Conservation (phyloP, 1,284 basidiomycete genomes). For the Earliella scabrosa region DNA sequence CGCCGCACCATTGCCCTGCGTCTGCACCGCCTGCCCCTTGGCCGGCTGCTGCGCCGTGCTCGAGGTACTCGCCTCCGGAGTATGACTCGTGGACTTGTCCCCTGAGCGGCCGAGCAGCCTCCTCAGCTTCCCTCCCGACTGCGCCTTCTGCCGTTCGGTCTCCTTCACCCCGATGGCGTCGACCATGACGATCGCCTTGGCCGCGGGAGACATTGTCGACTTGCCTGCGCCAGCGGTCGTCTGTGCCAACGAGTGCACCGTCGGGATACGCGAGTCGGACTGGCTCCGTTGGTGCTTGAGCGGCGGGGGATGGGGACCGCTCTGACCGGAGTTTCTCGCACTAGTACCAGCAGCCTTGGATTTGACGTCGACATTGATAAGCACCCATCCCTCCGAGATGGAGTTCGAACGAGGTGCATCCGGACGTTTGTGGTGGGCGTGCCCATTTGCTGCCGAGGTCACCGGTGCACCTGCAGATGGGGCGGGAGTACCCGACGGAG, state of each 20-base stretch:
- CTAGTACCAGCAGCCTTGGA: slow-evolving; percentile 6
- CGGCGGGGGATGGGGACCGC: slow-evolving; percentile 9
- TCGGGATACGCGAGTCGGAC: slow-evolving; percentile 30
- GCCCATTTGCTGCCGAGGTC: slow-evolving; percentile 8
- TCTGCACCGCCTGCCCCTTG: neutral
- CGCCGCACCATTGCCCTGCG: neutral
- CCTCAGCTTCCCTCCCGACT: slow-evolving; percentile 29
- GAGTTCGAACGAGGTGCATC: slow-evolving; percentile 16
- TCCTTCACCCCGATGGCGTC: slow-evolving; percentile 58
- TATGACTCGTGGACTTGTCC: slow-evolving; percentile 17
- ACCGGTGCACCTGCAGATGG: neutral
- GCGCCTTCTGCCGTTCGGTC: slow-evolving; percentile 32
- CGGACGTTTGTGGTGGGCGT: neutral
- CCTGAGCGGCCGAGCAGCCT: slow-evolving; percentile 26
- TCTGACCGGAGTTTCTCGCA: slow-evolving; percentile 2
- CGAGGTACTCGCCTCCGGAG: slow-evolving; percentile 13
- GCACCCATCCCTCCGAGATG: slow-evolving; percentile 53
- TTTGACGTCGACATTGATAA: slow-evolving; percentile 62
- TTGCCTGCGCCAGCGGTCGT: slow-evolving; percentile 27
- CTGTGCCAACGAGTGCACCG: slow-evolving; percentile 18
- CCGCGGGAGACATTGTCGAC: slow-evolving; percentile 47
- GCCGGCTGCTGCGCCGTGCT: neutral
- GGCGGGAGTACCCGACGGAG: neutral
- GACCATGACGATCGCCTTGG: slow-evolving; percentile 63
- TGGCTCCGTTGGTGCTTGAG: slow-evolving; percentile 30